Evolutionary conservation across 176 grass and related monocot species (phyloP), one percentile per base, ranked within the genome.

Genomic region (Eremochloa ophiuroides): DNA sequence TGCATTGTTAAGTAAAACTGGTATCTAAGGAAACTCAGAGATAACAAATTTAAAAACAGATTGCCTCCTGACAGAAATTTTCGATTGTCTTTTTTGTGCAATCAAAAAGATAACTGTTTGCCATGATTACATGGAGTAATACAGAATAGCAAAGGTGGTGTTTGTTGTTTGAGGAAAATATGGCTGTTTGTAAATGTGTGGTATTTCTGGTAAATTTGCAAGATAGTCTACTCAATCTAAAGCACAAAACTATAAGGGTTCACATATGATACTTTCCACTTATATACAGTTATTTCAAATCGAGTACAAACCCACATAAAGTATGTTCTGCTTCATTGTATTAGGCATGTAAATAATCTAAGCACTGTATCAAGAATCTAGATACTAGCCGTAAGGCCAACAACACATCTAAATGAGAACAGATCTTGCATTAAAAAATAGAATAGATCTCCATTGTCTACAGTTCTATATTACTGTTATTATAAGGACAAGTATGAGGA

Each of bases 401-500:
- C 20, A 44, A 61, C 13, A 71, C 65, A 43, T 80, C 28, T 48
- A 83, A 28, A 83, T 69, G 55, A 13, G 16, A 75, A 41, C n/a
- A n/a, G n/a, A n/a, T n/a, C n/a, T n/a, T n/a, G n/a, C n/a, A n/a
- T n/a, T n/a, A n/a, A 35, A 35, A 35, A 35, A 35, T 35, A 5
- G 34, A 35, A 35, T 20, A 80, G n/a, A 70, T 86, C 26, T 35
- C 46, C 28, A 53, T 72, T 5, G 31, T 74, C 29, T 55, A 55
- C 4, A 74, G 18, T 87, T 73, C 31, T 37, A 79, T 60, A 70
- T 41, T 42, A 44, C 34, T 51, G 37, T 66, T 80, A 56, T 67
- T 80, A 56, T 3, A 88, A 53, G 48, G 68, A 33, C 69, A 79
- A 75, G 14, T 71, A 76, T 63, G 29, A 72, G 43, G 34, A 65